Percentiles rank a stretch among this genome's conserved stretches.
Evolutionary conservation across 176 grass and related monocot genomes (phyloP).

Genomic region (Eremochloa ophiuroides): DNA sequence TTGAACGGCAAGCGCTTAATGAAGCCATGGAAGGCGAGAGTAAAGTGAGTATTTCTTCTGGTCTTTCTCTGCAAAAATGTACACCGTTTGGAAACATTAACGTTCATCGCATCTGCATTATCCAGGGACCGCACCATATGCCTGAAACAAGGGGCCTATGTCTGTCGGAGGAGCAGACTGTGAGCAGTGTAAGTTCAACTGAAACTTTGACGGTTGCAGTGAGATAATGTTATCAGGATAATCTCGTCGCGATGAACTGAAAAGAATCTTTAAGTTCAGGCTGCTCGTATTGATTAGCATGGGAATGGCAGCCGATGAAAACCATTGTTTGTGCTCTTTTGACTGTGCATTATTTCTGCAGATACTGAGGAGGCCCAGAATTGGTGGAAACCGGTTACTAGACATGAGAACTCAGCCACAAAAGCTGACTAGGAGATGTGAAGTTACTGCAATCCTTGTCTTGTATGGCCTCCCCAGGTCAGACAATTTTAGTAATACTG

Average conservation of each 20-base stretch:
- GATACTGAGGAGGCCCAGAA: conserved; percentile 76
- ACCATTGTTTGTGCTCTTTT: not conserved
- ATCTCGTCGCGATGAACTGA: no score
- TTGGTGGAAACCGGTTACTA: conserved; percentile 62
- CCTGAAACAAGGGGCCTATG: conserved; percentile 95
- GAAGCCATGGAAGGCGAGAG: conserved; percentile 98
- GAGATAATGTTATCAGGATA: no score
- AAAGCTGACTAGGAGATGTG: conserved; percentile 71
- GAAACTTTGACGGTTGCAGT: not conserved
- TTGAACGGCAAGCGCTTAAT: conserved; percentile 96
- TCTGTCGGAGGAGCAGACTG: conserved; percentile 90
- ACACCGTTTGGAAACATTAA: no score
- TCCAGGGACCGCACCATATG: conserved; percentile 80
- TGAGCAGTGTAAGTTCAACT: conserved; percentile 72
- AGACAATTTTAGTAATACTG: conserved; percentile 32
- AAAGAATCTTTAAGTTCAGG: not conserved
- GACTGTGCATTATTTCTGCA: conserved; percentile 3
- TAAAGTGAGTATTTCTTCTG: conserved; percentile 41
- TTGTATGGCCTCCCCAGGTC: conserved; percentile 90
- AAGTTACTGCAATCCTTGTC: conserved; percentile 94
- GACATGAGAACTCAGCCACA: conserved; percentile 76
- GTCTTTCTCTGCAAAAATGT: no score
- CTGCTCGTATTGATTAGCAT: not conserved
- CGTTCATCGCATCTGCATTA: not conserved
- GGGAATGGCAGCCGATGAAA: not conserved